Percentiles rank a stretch among this genome's conserved stretches.
Evolutionary conservation across 129 eudicot species (phyloP).

Genomic region (Tanacetum coccineum): DNA sequence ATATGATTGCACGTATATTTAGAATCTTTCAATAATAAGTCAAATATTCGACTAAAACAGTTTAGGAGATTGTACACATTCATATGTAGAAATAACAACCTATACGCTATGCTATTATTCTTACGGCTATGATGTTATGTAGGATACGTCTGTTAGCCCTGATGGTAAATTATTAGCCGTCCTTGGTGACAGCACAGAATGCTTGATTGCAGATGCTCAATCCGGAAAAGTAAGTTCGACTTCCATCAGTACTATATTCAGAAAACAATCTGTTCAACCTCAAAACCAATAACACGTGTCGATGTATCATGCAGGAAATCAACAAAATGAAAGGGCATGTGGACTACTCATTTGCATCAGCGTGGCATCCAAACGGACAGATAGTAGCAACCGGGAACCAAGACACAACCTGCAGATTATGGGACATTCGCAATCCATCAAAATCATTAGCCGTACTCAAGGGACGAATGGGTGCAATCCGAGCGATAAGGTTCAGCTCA

Average conservation of each 20-base stretch:
- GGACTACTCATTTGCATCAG: slow-evolving; percentile 86
- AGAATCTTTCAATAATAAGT: too few relatives aligned
- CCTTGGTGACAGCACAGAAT: too few relatives aligned
- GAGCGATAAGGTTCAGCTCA: slow-evolving; percentile 57
- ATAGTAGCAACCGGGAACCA: slow-evolving; percentile 87
- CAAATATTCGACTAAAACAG: too few relatives aligned
- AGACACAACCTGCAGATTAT: slow-evolving; percentile 84
- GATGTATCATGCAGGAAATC: slow-evolving; percentile 36
- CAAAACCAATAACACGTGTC: not conserved
- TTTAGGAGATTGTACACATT: too few relatives aligned
- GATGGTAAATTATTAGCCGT: too few relatives aligned
- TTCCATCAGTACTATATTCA: not conserved
- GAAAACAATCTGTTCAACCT: not conserved
- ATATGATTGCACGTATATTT: too few relatives aligned
- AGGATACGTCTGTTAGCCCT: too few relatives aligned
- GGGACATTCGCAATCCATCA: slow-evolving; percentile 71
- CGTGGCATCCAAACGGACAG: slow-evolving; percentile 86
- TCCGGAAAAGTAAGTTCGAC: too few relatives aligned
- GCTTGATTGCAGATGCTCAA: too few relatives aligned
- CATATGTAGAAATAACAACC: too few relatives aligned
- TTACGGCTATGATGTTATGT: too few relatives aligned
- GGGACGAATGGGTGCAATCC: slow-evolving; percentile 83
- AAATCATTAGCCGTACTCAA: slow-evolving; percentile 56
- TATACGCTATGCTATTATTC: not conserved
- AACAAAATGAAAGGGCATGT: slow-evolving; percentile 63